phyloP scores from a whole-genome alignment of 2,329 filamentous ascomycete genomes.

The Calonectria pauciramosa region DNA sequence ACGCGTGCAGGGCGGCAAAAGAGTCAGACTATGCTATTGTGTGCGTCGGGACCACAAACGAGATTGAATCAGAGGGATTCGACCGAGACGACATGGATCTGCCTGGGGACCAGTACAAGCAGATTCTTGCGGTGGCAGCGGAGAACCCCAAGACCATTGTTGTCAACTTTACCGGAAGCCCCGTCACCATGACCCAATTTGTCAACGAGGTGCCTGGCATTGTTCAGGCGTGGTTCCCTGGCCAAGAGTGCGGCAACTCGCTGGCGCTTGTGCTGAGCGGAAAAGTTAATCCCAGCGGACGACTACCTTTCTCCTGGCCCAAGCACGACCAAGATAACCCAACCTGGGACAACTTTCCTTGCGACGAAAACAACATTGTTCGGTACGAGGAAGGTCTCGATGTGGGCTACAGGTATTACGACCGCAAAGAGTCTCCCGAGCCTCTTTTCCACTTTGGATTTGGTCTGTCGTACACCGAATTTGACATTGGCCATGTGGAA shows the following conservation, averaged over 20 bases:
- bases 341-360: constrained; percentile 14
- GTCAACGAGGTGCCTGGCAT: constrained; percentile 66
- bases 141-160: constrained; percentile 71
- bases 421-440: constrained; percentile 12
- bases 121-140: constrained; percentile 67
- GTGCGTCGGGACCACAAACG: constrained; percentile 60
- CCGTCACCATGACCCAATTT: constrained; percentile 67
- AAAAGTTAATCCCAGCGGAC: constrained; percentile 64
- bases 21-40: constrained; percentile 15
- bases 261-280: constrained; percentile 76
- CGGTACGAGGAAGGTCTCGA: constrained; percentile 20
- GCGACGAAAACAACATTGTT: background rate
- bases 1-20: background rate
- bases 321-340: constrained; percentile 20
- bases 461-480: constrained; percentile 27
- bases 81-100: constrained; percentile 26
- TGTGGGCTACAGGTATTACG: constrained; percentile 30
- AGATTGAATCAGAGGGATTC: constrained; percentile 59
- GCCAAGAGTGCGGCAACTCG: constrained; percentile 76
- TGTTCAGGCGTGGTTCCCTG: constrained; percentile 75
- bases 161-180: constrained; percentile 73
- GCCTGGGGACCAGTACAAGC: constrained; percentile 61
- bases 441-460: constrained; percentile 28
- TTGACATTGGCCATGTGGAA: background rate
- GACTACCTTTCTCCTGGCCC: constrained; percentile 23